Percentiles rank a stretch among this genome's conserved stretches.
phyloP scores from a whole-genome alignment of 2,329 filamentous ascomycete species.

The Coniochaeta sp. region DNA sequence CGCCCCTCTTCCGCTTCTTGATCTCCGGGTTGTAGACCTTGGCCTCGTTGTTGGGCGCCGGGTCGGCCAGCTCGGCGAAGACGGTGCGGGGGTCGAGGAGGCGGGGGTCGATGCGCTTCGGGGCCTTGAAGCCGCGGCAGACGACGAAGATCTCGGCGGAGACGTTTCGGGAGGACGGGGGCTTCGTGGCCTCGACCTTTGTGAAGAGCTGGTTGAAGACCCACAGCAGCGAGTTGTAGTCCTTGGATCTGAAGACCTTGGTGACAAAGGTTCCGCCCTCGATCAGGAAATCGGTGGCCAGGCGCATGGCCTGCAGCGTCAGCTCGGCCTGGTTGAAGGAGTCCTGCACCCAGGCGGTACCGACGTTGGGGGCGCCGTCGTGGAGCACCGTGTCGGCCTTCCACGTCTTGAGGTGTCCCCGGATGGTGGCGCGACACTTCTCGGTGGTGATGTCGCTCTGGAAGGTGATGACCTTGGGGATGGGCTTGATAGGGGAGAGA shows the following conservation, averaged over 20 bases:
- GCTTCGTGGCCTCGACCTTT: constrained; percentile 95
- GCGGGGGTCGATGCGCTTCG: constrained; percentile 85
- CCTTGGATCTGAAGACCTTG: constrained; percentile 94
- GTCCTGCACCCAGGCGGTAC: constrained; percentile 96
- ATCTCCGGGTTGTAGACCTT: constrained; percentile 96
- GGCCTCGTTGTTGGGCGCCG: constrained; percentile 89
- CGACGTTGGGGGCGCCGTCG: constrained; percentile 95
- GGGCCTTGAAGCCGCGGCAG: constrained; percentile 89
- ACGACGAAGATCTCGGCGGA: constrained; percentile 99
- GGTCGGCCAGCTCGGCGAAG: constrained; percentile 83
- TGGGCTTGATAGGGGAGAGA: constrained; percentile 89
- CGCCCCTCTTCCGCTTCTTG: constrained; percentile 96
- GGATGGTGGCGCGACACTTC: constrained; percentile 85
- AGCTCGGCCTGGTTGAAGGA: constrained; percentile 96
- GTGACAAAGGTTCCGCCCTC: constrained; percentile 92
- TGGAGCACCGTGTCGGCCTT: constrained; percentile 94
- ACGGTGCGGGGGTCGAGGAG: constrained; percentile 86
- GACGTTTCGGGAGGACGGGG: constrained; percentile 89
- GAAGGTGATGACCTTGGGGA: constrained; percentile 89
- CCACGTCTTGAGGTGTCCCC: constrained; percentile 87
- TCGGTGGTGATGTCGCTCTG: constrained; percentile 98
- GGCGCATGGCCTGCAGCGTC: constrained; percentile 80
- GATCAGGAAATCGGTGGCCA: constrained; percentile 87
- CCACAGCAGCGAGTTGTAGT: constrained; percentile 94
- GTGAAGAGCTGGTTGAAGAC: constrained; percentile 95